phyloP scores from a whole-genome alignment of 352 stramenopile species.

The Pythium diclinum region DNA sequence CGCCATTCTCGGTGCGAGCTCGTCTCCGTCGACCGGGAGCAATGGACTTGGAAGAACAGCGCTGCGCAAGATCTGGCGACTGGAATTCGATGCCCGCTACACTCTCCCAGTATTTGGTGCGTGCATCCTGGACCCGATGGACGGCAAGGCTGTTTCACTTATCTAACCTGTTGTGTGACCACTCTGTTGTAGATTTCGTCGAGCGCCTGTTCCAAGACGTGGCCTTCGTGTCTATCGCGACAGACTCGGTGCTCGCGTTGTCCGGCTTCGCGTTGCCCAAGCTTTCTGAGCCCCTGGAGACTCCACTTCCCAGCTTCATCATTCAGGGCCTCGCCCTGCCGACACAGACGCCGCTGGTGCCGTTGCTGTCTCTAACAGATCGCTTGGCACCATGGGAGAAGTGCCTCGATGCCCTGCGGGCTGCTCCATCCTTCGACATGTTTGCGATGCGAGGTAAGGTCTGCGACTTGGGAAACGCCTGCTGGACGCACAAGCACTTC shows the following conservation, averaged over 20 bases:
- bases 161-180: background rate
- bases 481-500: constrained; percentile 99
- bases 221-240: constrained; percentile 10
- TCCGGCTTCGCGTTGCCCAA: constrained; percentile 15
- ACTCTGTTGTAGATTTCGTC: constrained; percentile 14
- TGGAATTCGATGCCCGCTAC: constrained; percentile 80
- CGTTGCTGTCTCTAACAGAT: constrained; percentile 13
- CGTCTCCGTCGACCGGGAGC: background rate
- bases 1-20: background rate
- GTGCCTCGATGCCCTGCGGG: constrained; percentile 35
- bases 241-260: constrained; percentile 15
- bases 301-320: constrained; percentile 17
- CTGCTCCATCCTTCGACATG: constrained; percentile 51
- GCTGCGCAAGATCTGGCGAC: constrained; percentile 50
- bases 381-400: constrained; percentile 39
- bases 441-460: constrained; percentile 81
- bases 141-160: background rate
- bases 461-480: constrained; percentile 99
- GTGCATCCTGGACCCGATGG: constrained; percentile 6
- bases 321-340: constrained; percentile 68
- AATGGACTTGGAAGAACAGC: background rate
- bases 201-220: constrained; percentile 20
- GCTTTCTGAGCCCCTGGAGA: background rate
- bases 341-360: constrained; percentile 10
- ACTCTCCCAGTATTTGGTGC: constrained; percentile 47